Evolutionary conservation across 371 early-diverging fungal genomes (phyloP).

Genomic region (Smittium culicis): DNA sequence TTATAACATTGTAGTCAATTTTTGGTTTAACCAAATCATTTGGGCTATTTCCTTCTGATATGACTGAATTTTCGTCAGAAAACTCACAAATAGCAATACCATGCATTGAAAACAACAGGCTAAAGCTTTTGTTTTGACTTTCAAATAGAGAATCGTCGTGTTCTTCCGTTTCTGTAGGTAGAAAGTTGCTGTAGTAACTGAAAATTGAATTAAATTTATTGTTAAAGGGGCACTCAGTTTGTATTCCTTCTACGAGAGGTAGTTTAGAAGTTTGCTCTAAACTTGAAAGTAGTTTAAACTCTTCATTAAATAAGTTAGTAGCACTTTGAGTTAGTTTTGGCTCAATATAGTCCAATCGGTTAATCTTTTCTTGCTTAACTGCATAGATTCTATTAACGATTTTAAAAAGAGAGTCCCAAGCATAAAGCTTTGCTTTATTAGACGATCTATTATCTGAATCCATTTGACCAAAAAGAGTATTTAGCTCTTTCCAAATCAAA

Average conservation of each 20-base stretch:
- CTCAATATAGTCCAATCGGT: not conserved
- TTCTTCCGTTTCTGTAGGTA: not conserved
- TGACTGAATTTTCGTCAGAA: not conserved
- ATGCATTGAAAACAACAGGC: not conserved
- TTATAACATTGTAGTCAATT: not conserved
- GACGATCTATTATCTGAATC: not conserved
- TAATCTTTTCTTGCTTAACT: not conserved
- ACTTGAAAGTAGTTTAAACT: not conserved
- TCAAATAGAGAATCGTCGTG: not conserved
- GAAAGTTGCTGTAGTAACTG: not conserved
- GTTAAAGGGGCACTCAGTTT: not conserved
- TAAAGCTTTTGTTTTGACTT: not conserved
- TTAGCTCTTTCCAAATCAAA: constrained; percentile 8
- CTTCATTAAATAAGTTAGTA: not conserved
- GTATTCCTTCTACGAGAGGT: not conserved
- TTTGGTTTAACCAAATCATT: not conserved
- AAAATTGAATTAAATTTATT: not conserved
- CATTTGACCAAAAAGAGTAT: not conserved
- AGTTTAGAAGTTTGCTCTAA: not conserved
- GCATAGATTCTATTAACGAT: not conserved
- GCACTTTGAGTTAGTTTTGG: not conserved
- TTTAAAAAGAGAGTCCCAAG: not conserved
- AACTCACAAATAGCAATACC: not conserved
- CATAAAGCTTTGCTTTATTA: not conserved
- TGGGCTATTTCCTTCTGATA: not conserved